Conservation (phyloP, 176 grass and related monocot genomes). For the Echinochloa phyllopogon region DNA sequence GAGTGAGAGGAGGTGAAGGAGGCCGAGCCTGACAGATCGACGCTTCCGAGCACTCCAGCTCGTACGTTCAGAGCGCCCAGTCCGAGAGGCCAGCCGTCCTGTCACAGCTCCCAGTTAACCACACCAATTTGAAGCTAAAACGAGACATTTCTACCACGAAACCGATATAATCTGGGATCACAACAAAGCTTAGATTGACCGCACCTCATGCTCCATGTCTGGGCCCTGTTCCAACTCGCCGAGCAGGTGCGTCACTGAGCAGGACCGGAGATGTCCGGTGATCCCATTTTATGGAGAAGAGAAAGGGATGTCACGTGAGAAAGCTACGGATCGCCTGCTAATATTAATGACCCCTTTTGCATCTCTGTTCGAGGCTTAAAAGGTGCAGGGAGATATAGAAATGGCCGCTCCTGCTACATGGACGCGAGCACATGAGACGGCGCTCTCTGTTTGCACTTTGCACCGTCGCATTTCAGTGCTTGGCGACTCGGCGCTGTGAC, state of each 20-base stretch:
- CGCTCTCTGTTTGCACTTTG: not conserved
- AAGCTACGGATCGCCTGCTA: not conserved
- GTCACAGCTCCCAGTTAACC: not conserved
- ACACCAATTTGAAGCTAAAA: not conserved
- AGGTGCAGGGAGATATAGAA: slow-evolving; percentile 22
- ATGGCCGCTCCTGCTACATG: slow-evolving; percentile 1
- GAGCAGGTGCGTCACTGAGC: not conserved
- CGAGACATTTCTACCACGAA: not conserved
- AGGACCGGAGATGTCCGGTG: not conserved
- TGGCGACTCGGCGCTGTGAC: not conserved
- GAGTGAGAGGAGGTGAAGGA: slow-evolving; percentile 59
- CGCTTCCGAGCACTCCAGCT: slow-evolving; percentile 37
- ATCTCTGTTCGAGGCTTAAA: not conserved
- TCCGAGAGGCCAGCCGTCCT: slow-evolving; percentile 83
- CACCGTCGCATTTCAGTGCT: not conserved
- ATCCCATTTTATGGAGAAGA: slow-evolving; percentile 23
- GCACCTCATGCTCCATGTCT: slow-evolving; percentile 52
- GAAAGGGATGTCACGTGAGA: slow-evolving; percentile 32
- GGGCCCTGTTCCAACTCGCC: not conserved
- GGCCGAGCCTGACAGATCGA: slow-evolving; percentile 43
- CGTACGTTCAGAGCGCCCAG: slow-evolving; percentile 50
- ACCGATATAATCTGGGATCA: not conserved
- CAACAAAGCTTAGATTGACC: not conserved
- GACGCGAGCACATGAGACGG: not conserved
- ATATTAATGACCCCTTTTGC: not conserved